phyloP scores from a whole-genome alignment of 2,329 filamentous ascomycete genomes.

The Zasmidium angulare region DNA sequence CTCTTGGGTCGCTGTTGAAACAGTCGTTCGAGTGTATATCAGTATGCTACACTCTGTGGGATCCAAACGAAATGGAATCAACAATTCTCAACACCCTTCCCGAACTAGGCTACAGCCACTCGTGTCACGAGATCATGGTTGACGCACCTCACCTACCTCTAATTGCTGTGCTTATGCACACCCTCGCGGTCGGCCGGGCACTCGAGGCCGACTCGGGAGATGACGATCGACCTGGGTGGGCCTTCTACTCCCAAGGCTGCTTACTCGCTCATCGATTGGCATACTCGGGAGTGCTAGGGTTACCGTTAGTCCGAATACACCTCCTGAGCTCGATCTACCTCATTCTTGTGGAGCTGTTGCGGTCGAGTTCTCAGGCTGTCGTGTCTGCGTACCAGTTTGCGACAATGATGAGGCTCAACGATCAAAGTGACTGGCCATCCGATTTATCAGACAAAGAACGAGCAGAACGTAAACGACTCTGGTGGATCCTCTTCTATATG shows the following conservation, averaged over 20 bases:
- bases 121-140: background rate
- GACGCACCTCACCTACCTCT: background rate
- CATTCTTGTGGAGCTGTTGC: background rate
- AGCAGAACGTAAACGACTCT: background rate
- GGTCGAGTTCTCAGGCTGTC: background rate
- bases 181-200: background rate
- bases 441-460: background rate
- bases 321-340: background rate
- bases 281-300: background rate
- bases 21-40: background rate
- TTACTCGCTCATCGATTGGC: background rate
- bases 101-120: background rate
- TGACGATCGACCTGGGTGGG: background rate
- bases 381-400: background rate
- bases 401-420: background rate
- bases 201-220: background rate
- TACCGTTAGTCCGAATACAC: background rate
- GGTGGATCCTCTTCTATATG: background rate
- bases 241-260: background rate
- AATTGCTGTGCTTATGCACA: background rate
- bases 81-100: background rate
- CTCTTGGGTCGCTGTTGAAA: background rate
- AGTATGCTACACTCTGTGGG: background rate
- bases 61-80: background rate
- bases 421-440: background rate